Base-by-base conservation (phyloP, 306 rosid genomes). In the Prunus mongolica region DNA sequence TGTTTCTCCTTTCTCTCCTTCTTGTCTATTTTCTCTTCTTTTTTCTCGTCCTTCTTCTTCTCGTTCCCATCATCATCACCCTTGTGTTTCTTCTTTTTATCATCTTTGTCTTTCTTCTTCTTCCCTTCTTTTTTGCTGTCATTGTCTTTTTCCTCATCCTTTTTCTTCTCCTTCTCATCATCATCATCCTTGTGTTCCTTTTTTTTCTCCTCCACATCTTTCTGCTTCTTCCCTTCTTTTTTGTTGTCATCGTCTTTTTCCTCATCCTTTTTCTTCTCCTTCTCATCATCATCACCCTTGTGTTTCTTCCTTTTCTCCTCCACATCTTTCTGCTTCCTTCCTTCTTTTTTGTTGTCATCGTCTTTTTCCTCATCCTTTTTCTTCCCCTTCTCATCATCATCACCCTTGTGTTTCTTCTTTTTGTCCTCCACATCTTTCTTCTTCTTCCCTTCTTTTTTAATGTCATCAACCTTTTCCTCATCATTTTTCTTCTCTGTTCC, bases 101-200 rank as follows among this genome's bases (percentile, higher is more conserved):
- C 56, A 6, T 71, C 72, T 18, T 75, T 52, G 30, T 72, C 47
- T 45, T 46, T 51, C n/a, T 78, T 58, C 28, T 24, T 64, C 55
- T 73, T 52, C 30, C 16, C 60, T 20, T 58, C 65, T 28, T 80
- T 72, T 81, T 55, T 55, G n/a, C 38, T 12, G 9, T 49, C n/a
- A 1, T 63, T 28, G 5, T 10, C 56, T 9, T 78, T 54, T 5
- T 72, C 76, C 2, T 78, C 65, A 58, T 55, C 64, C 0, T 75
- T n/a, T n/a, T 81, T 65, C 61, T 8, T 9, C 4, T 9, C 22
- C 3, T 13, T 44, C 32, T 2, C 79, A 52, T 50, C 65, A 6
- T 22, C 82, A 24, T 25, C 61, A 65, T 52, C 78, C 69, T 58
- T 71, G 71, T 34, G 67, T 52, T 81, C 54, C 58, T 57, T 71